Base-by-base conservation (phyloP, 2,329 filamentous ascomycete species). In the Penicillium oxalicum region DNA sequence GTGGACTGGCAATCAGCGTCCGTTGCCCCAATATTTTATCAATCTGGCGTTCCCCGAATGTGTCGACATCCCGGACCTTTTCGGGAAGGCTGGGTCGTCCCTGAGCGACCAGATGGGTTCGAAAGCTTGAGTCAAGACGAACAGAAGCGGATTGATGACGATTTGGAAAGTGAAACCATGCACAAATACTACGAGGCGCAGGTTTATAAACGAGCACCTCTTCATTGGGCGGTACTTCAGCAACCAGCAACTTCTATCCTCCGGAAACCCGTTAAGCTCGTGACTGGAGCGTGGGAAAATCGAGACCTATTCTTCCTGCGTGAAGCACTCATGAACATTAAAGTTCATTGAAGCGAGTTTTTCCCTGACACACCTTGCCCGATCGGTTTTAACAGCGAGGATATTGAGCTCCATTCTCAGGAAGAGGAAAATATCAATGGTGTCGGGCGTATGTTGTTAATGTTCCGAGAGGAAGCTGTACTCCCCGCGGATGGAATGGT, bases 141-240 rank as follows among this genome's bases (percentile, higher is more conserved):
- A 40, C 51, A 66, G 34, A 61, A 52, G 29, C 40, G 40, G 27
- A 49, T 66, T 8, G 59, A 68, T 13, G 34, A 49, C 9, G 50
- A 66, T 49, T 32, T 67, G n/a, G 61, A 69, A 43, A 67, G 57
- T 28, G 60, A 68, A 47, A 66, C 44, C 0, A 47, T 65, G 0
- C 64, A 68, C 36, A 68, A 68, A 57, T 68, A 62, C 53, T 67
- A 68, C 47, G 59, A 67, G 44, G 59, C 61, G 12, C 60, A 61
- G 47, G 61, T 67, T 0, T 58, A 40, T 39, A 66, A 62, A 33
- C 57, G 58, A 8, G 57, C 60, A 4, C 61, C 64, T 44, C 44
- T 18, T 6, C 64, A 65, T 48, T 68, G 60, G 63, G 52, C 50
- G 7, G 55, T 61, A 24, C 55, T 68, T 13, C 32, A 59, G 38